Evolutionary conservation across 2,329 filamentous ascomycete species (phyloP).

Genomic region (Aspergillus quadricinctus): DNA sequence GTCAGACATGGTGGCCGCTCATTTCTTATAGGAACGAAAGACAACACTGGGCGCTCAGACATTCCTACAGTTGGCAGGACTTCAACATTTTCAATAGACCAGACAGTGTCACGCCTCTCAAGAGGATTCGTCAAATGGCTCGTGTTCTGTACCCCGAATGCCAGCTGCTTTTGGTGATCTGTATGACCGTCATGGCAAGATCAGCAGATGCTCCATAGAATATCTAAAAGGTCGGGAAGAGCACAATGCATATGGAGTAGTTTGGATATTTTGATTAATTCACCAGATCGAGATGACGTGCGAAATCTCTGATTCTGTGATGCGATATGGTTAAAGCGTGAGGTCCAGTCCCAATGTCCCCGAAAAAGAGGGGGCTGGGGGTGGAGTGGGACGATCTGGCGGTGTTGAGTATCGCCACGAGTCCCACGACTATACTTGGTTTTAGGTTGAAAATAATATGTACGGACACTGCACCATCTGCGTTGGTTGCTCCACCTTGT

Average conservation of each 20-base stretch:
- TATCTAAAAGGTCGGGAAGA: neutral
- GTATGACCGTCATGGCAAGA: neutral
- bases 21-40: neutral
- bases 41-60: neutral
- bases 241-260: neutral
- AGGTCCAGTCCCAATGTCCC: neutral
- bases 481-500: neutral
- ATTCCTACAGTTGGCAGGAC: neutral
- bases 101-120: no score
- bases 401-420: neutral
- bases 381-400: constrained; percentile 8
- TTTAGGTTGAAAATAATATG: neutral
- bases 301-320: neutral
- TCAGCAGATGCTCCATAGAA: neutral
- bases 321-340: neutral
- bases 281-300: no score
- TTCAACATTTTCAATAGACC: neutral
- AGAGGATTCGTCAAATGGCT: no score
- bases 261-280: neutral
- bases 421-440: neutral
- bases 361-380: constrained; percentile 11
- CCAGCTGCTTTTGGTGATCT: no score
- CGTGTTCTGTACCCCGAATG: no score
- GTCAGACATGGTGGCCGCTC: neutral
- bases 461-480: neutral